Evolutionary conservation across 805 yeast species (phyloP), one percentile per base, ranked within the genome.

Genomic region (Danielia reshetovae): DNA sequence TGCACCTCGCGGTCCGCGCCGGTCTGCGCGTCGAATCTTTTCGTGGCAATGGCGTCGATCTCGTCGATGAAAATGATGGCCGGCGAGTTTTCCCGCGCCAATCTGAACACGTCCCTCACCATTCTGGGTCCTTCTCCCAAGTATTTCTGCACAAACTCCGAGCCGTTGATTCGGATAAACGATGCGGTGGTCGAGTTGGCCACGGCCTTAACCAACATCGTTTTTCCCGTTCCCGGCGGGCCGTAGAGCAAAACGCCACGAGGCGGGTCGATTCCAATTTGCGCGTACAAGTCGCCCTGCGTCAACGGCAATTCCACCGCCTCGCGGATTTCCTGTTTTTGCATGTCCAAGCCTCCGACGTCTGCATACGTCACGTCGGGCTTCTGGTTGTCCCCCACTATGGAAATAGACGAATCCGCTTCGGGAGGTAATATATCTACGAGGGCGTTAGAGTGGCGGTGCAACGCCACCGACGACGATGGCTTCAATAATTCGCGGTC

Each of bases 1-100:
- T 93, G 99, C 36, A 93, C 98, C 68, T 93, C 99, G 65, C 98
- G 81, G 67, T 93, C 99, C 23, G 98, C 97, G 59, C 98, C 98
- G 3, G 99, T 93, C 70, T 93, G 98, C 16, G 98, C 99, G 65
- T 93, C 98, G 54, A 93, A 93, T 67, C 99, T 85, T 65, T 93
- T 93, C 26, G 98, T 93, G 36, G 98, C 99, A 61, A 93, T 93
- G 22, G 99, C 96, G 66, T 93, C 98, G 52, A 93, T 89, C 70
- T 93, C 99, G 70, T 93, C 99, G 50, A 93, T 93, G 65, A 93
- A 93, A 42, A 93, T 93, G 55, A 93, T 93, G 7, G 96, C 79
- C 5, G 99, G 99, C 0, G 97, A 80, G 65, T 93, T 93, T 59
- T 93, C 99, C 57, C 97, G 77, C 6, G 99, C 99, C 44, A 93